Evolutionary conservation across 2,329 filamentous ascomycete genomes (phyloP).

Genomic region (Aureobasidium sp.): DNA sequence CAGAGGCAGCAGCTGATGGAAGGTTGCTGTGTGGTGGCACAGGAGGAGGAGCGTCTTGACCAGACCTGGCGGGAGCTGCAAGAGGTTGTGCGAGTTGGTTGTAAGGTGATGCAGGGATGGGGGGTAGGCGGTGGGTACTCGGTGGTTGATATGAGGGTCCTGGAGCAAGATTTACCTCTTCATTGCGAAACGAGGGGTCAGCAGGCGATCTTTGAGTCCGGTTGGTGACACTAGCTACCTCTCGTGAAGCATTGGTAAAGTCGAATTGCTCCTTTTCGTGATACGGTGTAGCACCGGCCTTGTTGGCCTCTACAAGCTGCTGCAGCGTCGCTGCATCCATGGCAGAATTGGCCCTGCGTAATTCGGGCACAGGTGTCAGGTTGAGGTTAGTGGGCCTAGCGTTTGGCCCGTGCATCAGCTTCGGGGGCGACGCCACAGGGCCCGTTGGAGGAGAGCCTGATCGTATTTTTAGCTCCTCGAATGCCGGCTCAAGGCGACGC

Average conservation of each 20-base stretch:
- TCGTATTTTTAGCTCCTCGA: conserved; percentile 43
- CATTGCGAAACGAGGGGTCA: conserved; percentile 49
- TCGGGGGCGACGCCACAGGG: conserved; percentile 70
- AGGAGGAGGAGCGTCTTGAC: conserved; percentile 23
- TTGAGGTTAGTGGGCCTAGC: conserved; percentile 62
- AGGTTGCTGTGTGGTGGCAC: conserved; percentile 22
- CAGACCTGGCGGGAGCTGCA: background rate
- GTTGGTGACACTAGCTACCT: conserved; percentile 37
- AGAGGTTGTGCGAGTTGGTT: conserved; percentile 27
- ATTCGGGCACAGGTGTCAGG: conserved; percentile 57
- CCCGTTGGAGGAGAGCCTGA: conserved; percentile 50
- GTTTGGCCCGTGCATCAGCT: conserved; percentile 68
- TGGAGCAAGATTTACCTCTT: conserved; percentile 32
- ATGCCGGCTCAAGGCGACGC: conserved; percentile 32
- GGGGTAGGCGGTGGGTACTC: conserved; percentile 31
- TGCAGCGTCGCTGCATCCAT: conserved; percentile 75
- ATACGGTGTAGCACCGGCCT: conserved; percentile 20
- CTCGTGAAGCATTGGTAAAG: conserved; percentile 22
- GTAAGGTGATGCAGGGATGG: conserved; percentile 41
- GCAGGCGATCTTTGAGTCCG: conserved; percentile 38
- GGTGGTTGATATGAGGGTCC: conserved; percentile 20
- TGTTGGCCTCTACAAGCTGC: conserved; percentile 64
- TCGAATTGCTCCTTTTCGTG: conserved; percentile 27
- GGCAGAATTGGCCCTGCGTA: conserved; percentile 73
- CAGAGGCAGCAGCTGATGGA: conserved; percentile 8